These are phyloP conservation scores for Polysphondylium violaceum DNA, from an alignment of 78 protist species.

Conservation along the genomic window DNA sequence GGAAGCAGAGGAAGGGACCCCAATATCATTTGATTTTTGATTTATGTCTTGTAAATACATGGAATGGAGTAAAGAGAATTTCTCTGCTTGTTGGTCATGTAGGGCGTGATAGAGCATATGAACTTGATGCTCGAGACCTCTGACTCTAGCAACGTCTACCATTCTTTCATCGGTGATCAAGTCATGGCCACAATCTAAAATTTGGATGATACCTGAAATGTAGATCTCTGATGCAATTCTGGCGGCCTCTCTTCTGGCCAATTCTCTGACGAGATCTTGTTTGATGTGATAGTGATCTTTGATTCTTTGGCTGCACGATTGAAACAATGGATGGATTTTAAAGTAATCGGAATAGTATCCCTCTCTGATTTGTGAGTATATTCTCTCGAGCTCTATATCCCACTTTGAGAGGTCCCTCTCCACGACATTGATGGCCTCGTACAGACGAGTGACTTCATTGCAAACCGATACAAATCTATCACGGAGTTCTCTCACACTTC, in stretches of 20 bases:
- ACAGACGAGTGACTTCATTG: conserved; percentile 57
- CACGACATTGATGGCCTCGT: conserved; percentile 37
- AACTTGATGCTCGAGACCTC: conserved; percentile 76
- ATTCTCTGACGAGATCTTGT: conserved; percentile 61
- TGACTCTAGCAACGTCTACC: conserved; percentile 78
- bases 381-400: conserved; percentile 74
- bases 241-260: conserved; percentile 63
- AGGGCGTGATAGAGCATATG: conserved; percentile 76
- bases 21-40: too few species aligned
- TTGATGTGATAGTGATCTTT: conserved; percentile 44
- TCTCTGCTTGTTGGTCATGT: conserved; percentile 45
- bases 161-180: conserved; percentile 71
- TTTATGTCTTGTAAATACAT: too few species aligned
- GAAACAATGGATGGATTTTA: conserved; percentile 69
- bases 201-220: conserved; percentile 63
- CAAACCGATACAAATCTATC: conserved; percentile 75
- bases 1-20: too few species aligned
- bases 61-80: too few species aligned
- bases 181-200: conserved; percentile 68
- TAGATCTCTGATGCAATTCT: conserved; percentile 71
- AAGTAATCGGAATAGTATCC: conserved; percentile 68
- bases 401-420: conserved; percentile 69
- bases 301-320: conserved; percentile 50
- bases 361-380: conserved; percentile 49
- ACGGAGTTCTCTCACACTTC: conserved; percentile 56